Evolutionary conservation across 2,329 filamentous ascomycete species (phyloP).

Genomic region (Thielaviopsis populi): DNA sequence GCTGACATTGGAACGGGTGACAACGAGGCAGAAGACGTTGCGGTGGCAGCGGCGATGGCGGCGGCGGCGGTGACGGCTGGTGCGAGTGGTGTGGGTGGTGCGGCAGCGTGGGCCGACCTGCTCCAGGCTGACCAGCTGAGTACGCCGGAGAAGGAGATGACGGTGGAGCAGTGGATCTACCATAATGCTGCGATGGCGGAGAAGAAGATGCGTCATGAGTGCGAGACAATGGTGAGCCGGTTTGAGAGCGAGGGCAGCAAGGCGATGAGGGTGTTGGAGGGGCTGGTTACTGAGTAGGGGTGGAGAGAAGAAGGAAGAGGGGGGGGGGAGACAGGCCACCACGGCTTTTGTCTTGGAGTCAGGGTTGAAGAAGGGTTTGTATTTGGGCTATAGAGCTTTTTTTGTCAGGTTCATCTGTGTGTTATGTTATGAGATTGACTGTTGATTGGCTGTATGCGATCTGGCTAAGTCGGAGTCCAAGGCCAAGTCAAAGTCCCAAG

Average conservation of each 20-base stretch:
- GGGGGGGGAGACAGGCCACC: background rate
- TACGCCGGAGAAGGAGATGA: slow-evolving; percentile 73
- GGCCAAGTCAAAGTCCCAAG: too few species aligned
- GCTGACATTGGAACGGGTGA: too few species aligned
- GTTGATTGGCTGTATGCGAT: background rate
- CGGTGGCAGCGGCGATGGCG: background rate
- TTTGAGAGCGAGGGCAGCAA: slow-evolving; percentile 74
- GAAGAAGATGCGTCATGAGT: slow-evolving; percentile 61
- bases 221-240: slow-evolving; percentile 63
- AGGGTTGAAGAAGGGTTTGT: background rate
- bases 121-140: slow-evolving; percentile 48
- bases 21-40: background rate
- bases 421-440: background rate
- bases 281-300: slow-evolving; percentile 40
- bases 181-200: slow-evolving; percentile 70
- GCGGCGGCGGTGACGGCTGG: slow-evolving; percentile 22
- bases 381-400: background rate
- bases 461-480: too few species aligned
- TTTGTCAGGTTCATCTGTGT: background rate
- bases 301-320: background rate
- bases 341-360: too few species aligned
- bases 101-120: slow-evolving; percentile 33
- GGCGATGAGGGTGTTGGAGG: slow-evolving; percentile 65
- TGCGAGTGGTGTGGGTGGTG: slow-evolving; percentile 31
- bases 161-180: slow-evolving; percentile 81